Evolutionary conservation across 139 green algal species (phyloP).

Genomic region (Chlamydomonas asymmetrica): DNA sequence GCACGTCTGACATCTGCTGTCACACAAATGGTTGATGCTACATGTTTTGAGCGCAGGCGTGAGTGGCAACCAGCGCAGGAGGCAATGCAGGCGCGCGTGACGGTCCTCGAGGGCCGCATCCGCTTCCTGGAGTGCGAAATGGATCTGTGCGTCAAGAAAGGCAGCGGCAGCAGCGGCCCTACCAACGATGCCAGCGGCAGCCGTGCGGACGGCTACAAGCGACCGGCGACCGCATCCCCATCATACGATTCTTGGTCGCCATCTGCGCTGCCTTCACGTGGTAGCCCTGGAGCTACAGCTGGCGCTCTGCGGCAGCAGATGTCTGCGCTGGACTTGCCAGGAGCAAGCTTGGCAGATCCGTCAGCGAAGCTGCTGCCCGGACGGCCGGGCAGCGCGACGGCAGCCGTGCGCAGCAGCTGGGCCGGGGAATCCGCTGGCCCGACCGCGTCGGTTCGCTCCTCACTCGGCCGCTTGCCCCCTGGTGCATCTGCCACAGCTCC

Average conservation of each 20-base stretch:
- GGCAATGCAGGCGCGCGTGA: constrained; percentile 43
- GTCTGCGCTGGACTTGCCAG: neutral
- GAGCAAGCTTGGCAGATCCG: neutral
- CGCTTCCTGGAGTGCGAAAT: constrained; percentile 59
- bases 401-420: neutral
- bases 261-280: no score
- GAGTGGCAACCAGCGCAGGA: constrained; percentile 14
- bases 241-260: no score
- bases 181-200: no score
- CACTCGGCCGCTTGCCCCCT: neutral
- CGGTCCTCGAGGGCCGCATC: constrained; percentile 58
- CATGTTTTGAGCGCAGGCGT: no score
- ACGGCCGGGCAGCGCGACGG: neutral
- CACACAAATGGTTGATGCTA: no score
- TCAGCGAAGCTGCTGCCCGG: neutral
- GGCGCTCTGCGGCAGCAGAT: neutral
- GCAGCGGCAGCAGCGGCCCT: neutral
- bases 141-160: constrained; percentile 12
- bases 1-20: neutral
- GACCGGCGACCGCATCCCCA: no score
- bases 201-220: no score
- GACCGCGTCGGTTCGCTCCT: neutral
- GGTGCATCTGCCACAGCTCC: neutral
- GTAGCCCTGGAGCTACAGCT: no score
- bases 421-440: neutral